Conservation (phyloP, 108 stramenopile genomes). For the Skeletonema menzelii region DNA sequence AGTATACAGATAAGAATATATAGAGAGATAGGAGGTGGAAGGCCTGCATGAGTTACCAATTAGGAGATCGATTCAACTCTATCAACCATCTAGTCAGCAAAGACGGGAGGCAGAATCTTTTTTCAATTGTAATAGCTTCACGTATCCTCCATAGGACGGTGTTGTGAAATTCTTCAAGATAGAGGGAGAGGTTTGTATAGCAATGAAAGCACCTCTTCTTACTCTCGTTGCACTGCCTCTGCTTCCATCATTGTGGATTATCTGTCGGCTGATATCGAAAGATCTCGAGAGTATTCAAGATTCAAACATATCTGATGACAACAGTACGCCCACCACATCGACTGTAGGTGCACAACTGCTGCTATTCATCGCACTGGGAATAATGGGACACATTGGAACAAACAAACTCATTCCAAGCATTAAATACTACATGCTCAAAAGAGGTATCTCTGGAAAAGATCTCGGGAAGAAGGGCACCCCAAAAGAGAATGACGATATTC, state of each 20-base stretch:
- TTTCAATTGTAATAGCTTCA: no score
- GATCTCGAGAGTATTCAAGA: background rate
- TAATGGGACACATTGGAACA: slow-evolving; percentile 30
- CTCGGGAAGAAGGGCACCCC: slow-evolving; percentile 85
- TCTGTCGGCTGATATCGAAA: slow-evolving; percentile 3
- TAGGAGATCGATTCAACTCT: no score
- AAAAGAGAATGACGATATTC: slow-evolving; percentile 61
- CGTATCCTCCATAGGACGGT: no score
- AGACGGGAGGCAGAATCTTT: no score
- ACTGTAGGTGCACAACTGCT: slow-evolving; percentile 38
- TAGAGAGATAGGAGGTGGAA: no score
- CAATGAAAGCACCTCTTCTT: background rate
- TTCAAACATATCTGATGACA: background rate
- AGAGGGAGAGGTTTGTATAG: background rate
- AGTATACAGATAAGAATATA: no score
- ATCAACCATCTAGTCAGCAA: no score
- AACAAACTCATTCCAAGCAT: slow-evolving; percentile 44
- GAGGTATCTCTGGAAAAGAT: slow-evolving; percentile 86
- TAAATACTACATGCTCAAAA: slow-evolving; percentile 64
- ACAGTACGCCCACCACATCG: background rate
- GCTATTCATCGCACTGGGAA: slow-evolving; percentile 30
- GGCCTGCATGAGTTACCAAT: no score
- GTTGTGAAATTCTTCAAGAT: no score
- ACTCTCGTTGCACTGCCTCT: slow-evolving; percentile 3
- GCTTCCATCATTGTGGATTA: slow-evolving; percentile 1